Percentiles rank a stretch among this genome's conserved stretches.
These are phyloP conservation scores for Huiozyma sinensis DNA, from an alignment of 805 yeast species.

Conservation along the genomic window DNA sequence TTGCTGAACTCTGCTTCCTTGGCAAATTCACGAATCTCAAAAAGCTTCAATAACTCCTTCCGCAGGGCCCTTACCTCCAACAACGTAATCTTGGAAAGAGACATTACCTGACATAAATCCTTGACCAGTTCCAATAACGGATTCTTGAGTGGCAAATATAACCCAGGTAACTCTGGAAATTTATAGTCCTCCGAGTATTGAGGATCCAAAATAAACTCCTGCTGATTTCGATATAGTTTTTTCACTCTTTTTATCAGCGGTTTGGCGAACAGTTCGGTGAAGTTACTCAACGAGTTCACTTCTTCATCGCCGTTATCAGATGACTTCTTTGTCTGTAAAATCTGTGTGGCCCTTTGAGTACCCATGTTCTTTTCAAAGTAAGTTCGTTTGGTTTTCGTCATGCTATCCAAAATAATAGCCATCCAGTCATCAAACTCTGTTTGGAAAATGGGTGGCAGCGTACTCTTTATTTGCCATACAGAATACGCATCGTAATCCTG, in stretches of 20 bases:
- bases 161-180: conserved; percentile 73
- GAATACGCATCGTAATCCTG: conserved; percentile 36
- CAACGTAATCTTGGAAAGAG: conserved; percentile 50
- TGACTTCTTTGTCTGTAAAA: conserved; percentile 33
- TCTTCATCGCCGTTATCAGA: conserved; percentile 22
- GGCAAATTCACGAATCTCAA: conserved; percentile 81
- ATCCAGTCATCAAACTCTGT: conserved; percentile 86
- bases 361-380: conserved; percentile 26
- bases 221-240: conserved; percentile 57
- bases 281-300: conserved; percentile 35
- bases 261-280: conserved; percentile 46
- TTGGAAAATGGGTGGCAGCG: conserved; percentile 64
- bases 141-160: conserved; percentile 44
- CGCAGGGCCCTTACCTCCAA: conserved; percentile 69
- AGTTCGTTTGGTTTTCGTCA: conserved; percentile 43
- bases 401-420: conserved; percentile 58
- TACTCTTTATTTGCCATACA: conserved; percentile 72
- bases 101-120: conserved; percentile 57
- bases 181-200: conserved; percentile 53
- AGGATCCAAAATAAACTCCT: conserved; percentile 59
- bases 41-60: conserved; percentile 56
- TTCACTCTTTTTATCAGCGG: conserved; percentile 59
- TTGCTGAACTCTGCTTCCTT: conserved; percentile 59
- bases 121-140: conserved; percentile 79
- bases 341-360: conserved; percentile 60